Percentiles rank a stretch among this genome's conserved stretches.
Conservation (phyloP, 2,329 filamentous ascomycete species). For the Acephala macrosclerotiorum region DNA sequence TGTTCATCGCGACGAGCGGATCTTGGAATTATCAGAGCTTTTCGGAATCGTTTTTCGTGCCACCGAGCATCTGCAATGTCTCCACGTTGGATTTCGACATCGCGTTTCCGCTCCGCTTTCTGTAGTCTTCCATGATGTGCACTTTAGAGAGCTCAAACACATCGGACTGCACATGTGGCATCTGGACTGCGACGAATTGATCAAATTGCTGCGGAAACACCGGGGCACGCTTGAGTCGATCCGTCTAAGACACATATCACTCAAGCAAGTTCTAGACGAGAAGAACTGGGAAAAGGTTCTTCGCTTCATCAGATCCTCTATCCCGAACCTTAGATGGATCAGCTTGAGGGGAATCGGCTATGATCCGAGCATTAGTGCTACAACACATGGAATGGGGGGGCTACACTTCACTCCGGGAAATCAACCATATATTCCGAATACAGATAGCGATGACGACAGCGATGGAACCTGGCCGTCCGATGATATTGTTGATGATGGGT, state of each 20-base stretch:
- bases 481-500: conserved; percentile 40
- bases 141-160: conserved; percentile 66
- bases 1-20: conserved; percentile 62
- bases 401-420: conserved; percentile 48
- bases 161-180: conserved; percentile 73
- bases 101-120: conserved; percentile 64
- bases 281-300: conserved; percentile 65
- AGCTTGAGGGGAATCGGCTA: conserved; percentile 69
- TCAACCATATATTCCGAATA: background rate
- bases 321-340: conserved; percentile 66
- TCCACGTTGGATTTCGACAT: conserved; percentile 70
- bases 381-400: conserved; percentile 37
- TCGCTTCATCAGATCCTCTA: conserved; percentile 58
- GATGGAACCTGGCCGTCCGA: conserved; percentile 45
- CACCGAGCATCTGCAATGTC: conserved; percentile 65
- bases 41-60: conserved; percentile 65
- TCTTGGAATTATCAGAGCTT: conserved; percentile 62
- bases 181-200: conserved; percentile 66
- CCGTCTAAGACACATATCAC: conserved; percentile 64
- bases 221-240: conserved; percentile 63
- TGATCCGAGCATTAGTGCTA: conserved; percentile 38
- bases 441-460: conserved; percentile 48
- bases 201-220: conserved; percentile 62
- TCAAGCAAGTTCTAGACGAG: conserved; percentile 55
- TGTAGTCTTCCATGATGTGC: conserved; percentile 66